Evolutionary conservation across 495 filamentous ascomycete genomes (phyloP).

Genomic region (Penicillium dipodomyicola): DNA sequence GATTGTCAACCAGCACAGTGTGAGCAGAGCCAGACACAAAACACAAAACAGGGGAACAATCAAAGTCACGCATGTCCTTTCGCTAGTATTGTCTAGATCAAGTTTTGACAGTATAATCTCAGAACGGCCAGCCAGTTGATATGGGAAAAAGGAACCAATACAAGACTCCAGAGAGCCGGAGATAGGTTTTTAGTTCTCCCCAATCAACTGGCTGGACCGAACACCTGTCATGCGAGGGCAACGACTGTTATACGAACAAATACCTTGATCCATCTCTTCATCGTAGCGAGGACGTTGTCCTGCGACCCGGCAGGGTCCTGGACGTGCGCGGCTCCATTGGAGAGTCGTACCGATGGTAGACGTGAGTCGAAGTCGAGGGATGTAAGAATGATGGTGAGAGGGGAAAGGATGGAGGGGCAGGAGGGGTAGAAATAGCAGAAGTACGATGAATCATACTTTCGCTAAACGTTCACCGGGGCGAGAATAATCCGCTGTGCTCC

Average conservation of each 20-base stretch:
- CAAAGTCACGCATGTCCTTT: conserved; percentile 70
- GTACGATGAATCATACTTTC: conserved; percentile 1
- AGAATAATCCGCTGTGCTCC: background rate
- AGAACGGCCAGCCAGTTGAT: conserved; percentile 43
- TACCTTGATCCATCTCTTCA: conserved; percentile 54
- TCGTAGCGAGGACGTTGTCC: conserved; percentile 34
- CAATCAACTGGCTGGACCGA: conserved; percentile 29
- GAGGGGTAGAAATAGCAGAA: conserved; percentile 25
- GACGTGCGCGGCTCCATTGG: conserved; percentile 38
- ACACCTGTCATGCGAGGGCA: conserved; percentile 61
- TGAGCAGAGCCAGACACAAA: conserved; percentile 23
- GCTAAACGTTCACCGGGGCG: conserved; percentile 1
- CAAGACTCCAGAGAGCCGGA: background rate
- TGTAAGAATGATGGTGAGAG: background rate
- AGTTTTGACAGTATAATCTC: conserved; percentile 72
- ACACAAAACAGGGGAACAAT: conserved; percentile 43
- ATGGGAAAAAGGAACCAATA: background rate
- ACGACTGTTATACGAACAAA: conserved; percentile 53
- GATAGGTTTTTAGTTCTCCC: background rate
- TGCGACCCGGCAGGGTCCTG: conserved; percentile 10
- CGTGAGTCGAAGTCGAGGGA: conserved; percentile 1
- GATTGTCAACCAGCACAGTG: background rate
- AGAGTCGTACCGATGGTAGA: conserved; percentile 38
- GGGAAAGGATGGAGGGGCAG: conserved; percentile 2
- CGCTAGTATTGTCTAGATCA: conserved; percentile 85